Evolutionary conservation across 1,139 yeast genomes (phyloP), one percentile per base, ranked within the genome.

Genomic region (Casaregolazyma suthepensis): DNA sequence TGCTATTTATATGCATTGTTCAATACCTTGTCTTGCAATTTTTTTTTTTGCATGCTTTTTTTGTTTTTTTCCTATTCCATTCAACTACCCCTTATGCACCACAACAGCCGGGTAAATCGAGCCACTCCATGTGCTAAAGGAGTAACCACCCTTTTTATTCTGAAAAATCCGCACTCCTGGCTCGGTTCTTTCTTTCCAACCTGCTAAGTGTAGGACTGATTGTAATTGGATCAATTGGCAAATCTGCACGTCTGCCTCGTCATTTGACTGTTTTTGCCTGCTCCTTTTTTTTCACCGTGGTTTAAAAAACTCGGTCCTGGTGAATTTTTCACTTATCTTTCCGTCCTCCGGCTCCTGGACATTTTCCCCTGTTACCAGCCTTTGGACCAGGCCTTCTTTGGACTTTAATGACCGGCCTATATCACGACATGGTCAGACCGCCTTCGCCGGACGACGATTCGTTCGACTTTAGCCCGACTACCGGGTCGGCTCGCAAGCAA

Each of bases 401-500:
- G 17, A 15, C 40, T 12, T 22, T n/a, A 6, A 43, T 43, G 45
- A 23, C 47, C 38, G 31, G 37, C 29, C 20, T 31, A 17, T 45
- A 26, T 15, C 38, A 45, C 17, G 29, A 38, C 12, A 22, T 38
- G 23, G 17, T 47, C 5, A 13, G 50, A 18, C 50, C 50, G 17
- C 50, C 50, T 15, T 47, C 50, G 22, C 50, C 48, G 71, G 65
- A 58, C 77, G 76, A 43, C 69, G 59, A 38, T 72, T 66, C 47
- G 42, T 54, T 55, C 45, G 62, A 54, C 43, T 59, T 57, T 47
- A 59, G 60, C 46, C 55, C 49, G 40, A 55, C 55, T 35, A 57
- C 51, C 43, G 59, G 60, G 53, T 60, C 47, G 81, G 70, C 0
- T 83, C 69, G 54, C 97, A 97, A 5, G 96, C 93, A 38, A 80